Evolutionary conservation across 208 protist species (phyloP).

Genomic region (Entamoeba invadens): DNA sequence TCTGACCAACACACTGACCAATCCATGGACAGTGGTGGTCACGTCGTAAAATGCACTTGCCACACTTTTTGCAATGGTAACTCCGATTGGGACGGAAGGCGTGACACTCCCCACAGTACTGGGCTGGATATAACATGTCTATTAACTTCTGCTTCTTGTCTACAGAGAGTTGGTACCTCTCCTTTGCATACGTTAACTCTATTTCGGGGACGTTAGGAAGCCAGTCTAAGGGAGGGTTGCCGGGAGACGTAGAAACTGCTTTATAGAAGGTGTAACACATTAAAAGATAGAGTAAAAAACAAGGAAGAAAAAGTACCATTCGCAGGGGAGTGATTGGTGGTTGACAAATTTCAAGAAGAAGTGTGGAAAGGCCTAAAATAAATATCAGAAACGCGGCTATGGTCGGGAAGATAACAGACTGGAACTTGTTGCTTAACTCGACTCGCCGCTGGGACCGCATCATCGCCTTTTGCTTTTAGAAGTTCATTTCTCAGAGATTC

Average conservation of each 20-base stretch:
- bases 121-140: not conserved
- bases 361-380: not conserved
- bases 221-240: not conserved
- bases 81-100: conserved; percentile 26
- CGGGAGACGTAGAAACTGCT: not conserved
- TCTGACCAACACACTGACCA: conserved; percentile 28
- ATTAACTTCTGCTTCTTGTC: not conserved
- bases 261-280: not conserved
- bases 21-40: conserved; percentile 41
- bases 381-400: not conserved
- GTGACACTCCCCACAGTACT: conserved; percentile 15
- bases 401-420: not conserved
- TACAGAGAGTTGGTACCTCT: not conserved
- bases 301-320: not conserved
- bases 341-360: not conserved
- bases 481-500: no score
- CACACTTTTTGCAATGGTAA: conserved; percentile 29
- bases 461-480: no score
- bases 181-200: not conserved
- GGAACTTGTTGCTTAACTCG: no score
- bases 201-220: not conserved
- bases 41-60: conserved; percentile 27
- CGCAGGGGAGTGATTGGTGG: not conserved
- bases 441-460: no score
- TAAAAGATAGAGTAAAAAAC: not conserved